These are phyloP conservation scores for Ambrosia trifida DNA, from an alignment of 129 eudicot genomes.

Conservation along the genomic window DNA sequence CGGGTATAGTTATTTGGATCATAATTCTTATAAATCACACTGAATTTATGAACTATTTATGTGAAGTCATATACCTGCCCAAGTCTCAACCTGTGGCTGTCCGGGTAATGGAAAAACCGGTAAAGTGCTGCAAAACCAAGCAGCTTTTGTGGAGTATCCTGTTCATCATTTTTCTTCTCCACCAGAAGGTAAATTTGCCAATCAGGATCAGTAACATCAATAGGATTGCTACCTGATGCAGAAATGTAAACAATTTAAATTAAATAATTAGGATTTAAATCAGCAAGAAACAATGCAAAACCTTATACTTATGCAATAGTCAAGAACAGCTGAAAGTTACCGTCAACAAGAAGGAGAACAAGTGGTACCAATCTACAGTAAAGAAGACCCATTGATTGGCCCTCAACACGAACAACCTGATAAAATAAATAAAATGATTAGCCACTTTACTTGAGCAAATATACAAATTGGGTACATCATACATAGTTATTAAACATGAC, in stretches of 20 bases:
- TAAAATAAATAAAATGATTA: slow-evolving; percentile 13
- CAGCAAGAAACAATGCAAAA: slow-evolving; percentile 8
- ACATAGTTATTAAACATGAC: not conserved
- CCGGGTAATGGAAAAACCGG: slow-evolving; percentile 80
- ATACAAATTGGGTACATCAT: not conserved
- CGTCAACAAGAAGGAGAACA: slow-evolving; percentile 94
- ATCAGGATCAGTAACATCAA: slow-evolving; percentile 85
- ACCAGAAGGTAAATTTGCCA: slow-evolving; percentile 81
- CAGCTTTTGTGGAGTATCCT: slow-evolving; percentile 40
- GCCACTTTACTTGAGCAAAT: not conserved
- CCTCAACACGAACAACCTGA: slow-evolving; percentile 73
- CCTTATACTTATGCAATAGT: slow-evolving; percentile 6
- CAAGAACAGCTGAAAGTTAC: slow-evolving; percentile 40
- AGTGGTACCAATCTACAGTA: slow-evolving; percentile 94
- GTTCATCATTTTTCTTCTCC: slow-evolving; percentile 44
- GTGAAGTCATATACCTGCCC: slow-evolving; percentile 65
- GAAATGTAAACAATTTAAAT: not conserved
- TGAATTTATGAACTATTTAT: slow-evolving; percentile 2
- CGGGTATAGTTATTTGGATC: not conserved
- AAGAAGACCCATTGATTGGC: slow-evolving; percentile 60
- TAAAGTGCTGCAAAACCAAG: slow-evolving; percentile 94
- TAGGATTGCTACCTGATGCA: slow-evolving; percentile 93
- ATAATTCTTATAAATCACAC: not conserved
- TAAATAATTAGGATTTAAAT: not conserved
- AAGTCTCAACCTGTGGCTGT: slow-evolving; percentile 67